phyloP scores from a whole-genome alignment of 257 asterid species.

The Solanum ahanhuiri region DNA sequence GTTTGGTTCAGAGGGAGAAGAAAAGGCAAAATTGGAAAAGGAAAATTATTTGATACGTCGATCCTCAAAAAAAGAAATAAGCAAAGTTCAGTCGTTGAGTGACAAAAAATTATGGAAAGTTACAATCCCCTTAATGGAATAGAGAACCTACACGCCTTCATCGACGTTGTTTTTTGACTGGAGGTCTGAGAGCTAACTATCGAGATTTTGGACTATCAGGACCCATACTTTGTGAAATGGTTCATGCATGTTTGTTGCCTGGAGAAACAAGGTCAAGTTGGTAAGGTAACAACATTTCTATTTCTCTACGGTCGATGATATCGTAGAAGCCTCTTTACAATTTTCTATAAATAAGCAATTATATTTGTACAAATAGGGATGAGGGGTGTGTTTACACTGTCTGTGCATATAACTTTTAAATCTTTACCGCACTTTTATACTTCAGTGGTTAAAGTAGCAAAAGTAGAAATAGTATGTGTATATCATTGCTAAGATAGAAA shows the following conservation, averaged over 20 bases:
- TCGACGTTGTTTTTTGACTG: neutral
- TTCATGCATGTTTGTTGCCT: neutral
- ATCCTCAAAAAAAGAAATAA: neutral
- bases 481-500: neutral
- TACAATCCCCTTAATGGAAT: neutral
- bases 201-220: neutral
- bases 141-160: neutral
- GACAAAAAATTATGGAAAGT: neutral
- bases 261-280: neutral
- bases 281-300: neutral
- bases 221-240: neutral
- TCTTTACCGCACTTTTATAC: too few species aligned
- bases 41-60: neutral
- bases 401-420: neutral
- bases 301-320: neutral
- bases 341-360: neutral
- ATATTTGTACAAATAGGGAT: neutral
- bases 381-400: neutral
- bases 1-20: neutral
- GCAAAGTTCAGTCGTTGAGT: neutral
- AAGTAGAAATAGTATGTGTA: neutral
- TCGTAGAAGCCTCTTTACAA: neutral
- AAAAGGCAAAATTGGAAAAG: neutral
- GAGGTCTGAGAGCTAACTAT: neutral
- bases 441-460: neutral